Evolutionary conservation across 805 yeast genomes (phyloP).

Genomic region (Sugiyamaella mastotermitis): DNA sequence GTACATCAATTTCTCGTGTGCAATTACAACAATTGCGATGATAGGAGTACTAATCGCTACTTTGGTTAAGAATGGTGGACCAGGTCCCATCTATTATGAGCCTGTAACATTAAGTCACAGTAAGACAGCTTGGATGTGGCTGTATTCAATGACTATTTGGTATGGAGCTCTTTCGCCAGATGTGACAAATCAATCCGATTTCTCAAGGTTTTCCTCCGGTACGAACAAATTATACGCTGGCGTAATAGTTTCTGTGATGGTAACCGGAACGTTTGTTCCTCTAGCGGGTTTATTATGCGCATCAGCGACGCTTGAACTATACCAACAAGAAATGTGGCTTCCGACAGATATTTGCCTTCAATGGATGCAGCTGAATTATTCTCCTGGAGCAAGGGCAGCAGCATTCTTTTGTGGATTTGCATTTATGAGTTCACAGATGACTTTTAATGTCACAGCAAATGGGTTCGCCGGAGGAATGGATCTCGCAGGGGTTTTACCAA

Average conservation of each 20-base stretch:
- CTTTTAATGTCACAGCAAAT: constrained; percentile 29
- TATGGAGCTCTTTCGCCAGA: constrained; percentile 37
- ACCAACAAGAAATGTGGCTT: constrained; percentile 41
- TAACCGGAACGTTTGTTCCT: constrained; percentile 42
- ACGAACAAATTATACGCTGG: constrained; percentile 37
- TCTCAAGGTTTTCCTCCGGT: constrained; percentile 36
- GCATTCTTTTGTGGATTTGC: constrained; percentile 18
- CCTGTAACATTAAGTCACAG: too few relatives aligned
- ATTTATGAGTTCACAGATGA: constrained; percentile 16
- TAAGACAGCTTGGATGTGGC: too few relatives aligned
- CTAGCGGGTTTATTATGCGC: constrained; percentile 43
- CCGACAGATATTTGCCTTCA: constrained; percentile 34
- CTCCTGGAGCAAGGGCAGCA: constrained; percentile 34
- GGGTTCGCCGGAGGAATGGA: constrained; percentile 48
- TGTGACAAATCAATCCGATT: constrained; percentile 39
- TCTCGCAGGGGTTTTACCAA: constrained; percentile 42
- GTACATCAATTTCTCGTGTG: background rate
- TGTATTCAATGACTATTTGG: too few relatives aligned
- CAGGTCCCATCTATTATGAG: too few relatives aligned
- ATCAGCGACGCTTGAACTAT: constrained; percentile 36
- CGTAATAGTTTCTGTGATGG: constrained; percentile 32
- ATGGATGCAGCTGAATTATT: constrained; percentile 37
- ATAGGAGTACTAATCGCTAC: too few relatives aligned
- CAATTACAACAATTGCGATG: too few relatives aligned
- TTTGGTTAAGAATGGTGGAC: too few relatives aligned